Evolutionary conservation across 768 basidiomycete genomes (phyloP).

Genomic region (Mycena amicta): DNA sequence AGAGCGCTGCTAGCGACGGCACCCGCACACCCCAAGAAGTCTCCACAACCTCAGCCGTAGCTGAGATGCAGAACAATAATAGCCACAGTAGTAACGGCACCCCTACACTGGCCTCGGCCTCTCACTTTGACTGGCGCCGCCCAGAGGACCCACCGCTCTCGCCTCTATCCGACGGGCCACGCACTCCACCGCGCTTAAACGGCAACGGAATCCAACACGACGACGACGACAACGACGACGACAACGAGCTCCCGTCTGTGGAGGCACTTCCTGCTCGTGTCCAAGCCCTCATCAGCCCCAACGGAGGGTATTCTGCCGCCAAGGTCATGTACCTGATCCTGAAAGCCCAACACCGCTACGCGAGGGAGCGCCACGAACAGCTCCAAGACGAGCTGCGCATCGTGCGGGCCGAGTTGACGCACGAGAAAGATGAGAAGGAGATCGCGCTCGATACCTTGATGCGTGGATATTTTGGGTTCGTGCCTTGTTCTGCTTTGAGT

Average conservation of each 20-base stretch:
- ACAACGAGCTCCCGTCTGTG: conserved; percentile 53
- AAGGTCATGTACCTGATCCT: conserved; percentile 71
- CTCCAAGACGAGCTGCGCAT: conserved; percentile 67
- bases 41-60: background rate
- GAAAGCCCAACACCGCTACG: conserved; percentile 80
- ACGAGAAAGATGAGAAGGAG: conserved; percentile 63
- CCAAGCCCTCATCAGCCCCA: conserved; percentile 61
- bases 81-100: background rate
- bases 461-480: conserved; percentile 53
- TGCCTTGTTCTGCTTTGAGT: conserved; percentile 1
- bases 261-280: conserved; percentile 51
- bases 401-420: conserved; percentile 51
- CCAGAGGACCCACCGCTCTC: background rate
- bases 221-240: conserved; percentile 29
- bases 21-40: background rate
- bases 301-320: conserved; percentile 61
- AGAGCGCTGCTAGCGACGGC: background rate
- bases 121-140: background rate
- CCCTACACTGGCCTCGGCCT: background rate
- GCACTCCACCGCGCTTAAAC: background rate
- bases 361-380: conserved; percentile 64
- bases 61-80: background rate
- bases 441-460: conserved; percentile 57
- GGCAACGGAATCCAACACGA: too few relatives aligned
- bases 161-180: background rate